Conservation (phyloP, 2,329 filamentous ascomycete genomes). For the Pyrenochaeta sp. region DNA sequence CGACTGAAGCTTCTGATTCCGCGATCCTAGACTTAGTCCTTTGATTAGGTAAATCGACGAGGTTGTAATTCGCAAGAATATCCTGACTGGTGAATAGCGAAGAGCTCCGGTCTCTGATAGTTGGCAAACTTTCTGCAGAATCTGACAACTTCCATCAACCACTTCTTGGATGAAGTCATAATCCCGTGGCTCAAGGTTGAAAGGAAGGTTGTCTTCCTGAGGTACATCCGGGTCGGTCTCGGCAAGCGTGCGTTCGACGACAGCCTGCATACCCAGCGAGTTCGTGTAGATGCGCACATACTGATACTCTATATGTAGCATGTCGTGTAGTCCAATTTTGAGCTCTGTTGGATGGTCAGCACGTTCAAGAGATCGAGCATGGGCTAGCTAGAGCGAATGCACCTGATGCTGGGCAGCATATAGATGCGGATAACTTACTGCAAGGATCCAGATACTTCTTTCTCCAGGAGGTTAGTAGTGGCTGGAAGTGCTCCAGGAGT, state of each 20-base stretch:
- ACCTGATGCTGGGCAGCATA: not conserved
- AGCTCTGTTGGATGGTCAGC: constrained; percentile 35
- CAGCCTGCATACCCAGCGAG: constrained; percentile 64
- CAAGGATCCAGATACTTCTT: constrained; percentile 51
- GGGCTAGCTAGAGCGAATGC: not conserved
- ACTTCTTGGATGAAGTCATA: constrained; percentile 66
- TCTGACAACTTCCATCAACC: constrained; percentile 62
- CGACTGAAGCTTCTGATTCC: constrained; percentile 59
- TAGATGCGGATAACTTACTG: constrained; percentile 31
- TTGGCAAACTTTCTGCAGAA: constrained; percentile 59
- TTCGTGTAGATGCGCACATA: constrained; percentile 56
- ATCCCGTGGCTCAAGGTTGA: constrained; percentile 59
- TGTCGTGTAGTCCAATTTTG: constrained; percentile 54
- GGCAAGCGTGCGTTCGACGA: constrained; percentile 62
- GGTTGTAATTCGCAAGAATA: constrained; percentile 63
- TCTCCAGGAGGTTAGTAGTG: constrained; percentile 51
- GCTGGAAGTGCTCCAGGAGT: constrained; percentile 57
- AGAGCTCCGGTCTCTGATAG: constrained; percentile 58
- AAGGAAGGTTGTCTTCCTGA: constrained; percentile 51
- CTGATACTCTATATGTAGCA: constrained; percentile 63
- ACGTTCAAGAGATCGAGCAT: not conserved
- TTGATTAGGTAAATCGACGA: constrained; percentile 65
- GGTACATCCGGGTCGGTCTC: constrained; percentile 47
- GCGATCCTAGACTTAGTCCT: constrained; percentile 59
- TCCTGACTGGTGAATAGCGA: constrained; percentile 62